Conservation (phyloP, 2,329 filamentous ascomycete genomes). For the Raffaelea arxii region DNA sequence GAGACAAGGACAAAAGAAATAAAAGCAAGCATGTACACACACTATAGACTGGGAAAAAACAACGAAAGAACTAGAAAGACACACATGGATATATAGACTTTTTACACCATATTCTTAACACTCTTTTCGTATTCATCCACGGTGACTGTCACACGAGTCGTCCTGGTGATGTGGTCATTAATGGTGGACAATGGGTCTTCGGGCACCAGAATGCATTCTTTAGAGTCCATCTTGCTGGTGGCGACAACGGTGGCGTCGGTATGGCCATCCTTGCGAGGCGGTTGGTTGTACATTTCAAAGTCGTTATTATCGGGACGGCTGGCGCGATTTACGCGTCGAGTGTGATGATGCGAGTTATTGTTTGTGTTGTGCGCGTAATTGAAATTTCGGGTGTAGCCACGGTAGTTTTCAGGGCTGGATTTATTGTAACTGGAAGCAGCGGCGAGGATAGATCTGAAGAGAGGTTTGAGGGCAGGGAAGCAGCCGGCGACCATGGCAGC, state of each 20-base stretch:
- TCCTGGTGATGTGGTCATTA: constrained; percentile 2
- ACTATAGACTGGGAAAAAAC: not conserved
- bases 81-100: not conserved
- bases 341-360: not conserved
- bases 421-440: not conserved
- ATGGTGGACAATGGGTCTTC: not conserved
- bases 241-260: not conserved
- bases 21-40: not conserved
- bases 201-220: not conserved
- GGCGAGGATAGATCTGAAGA: constrained; percentile 10
- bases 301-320: not conserved
- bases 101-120: not conserved
- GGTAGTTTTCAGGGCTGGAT: not conserved
- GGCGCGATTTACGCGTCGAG: not conserved
- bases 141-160: constrained; percentile 1
- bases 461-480: constrained; percentile 13
- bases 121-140: constrained; percentile 1
- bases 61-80: not conserved
- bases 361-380: not conserved
- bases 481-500: constrained; percentile 16
- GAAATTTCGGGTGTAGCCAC: not conserved
- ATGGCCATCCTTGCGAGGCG: not conserved
- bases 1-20: not conserved
- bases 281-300: constrained; percentile 1
- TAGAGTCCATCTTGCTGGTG: not conserved